Conservation (phyloP, 2,329 filamentous ascomycete species). For the Diaporthe caulivora region DNA sequence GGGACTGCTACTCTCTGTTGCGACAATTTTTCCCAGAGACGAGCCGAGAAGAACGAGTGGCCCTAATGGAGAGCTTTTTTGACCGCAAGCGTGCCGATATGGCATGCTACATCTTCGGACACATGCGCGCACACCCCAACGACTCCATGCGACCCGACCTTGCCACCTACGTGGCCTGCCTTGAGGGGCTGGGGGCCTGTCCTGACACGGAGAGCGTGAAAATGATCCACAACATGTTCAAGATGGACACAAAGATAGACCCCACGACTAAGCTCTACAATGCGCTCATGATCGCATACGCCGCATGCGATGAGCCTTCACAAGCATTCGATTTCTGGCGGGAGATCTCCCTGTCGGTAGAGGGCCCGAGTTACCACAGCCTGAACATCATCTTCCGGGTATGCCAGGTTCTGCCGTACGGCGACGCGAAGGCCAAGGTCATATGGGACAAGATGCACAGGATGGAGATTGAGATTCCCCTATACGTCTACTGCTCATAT, state of each 20-base stretch:
- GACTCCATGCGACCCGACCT: constrained; percentile 73
- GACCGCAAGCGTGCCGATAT: constrained; percentile 83
- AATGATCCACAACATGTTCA: constrained; percentile 91
- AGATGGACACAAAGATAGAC: constrained; percentile 87
- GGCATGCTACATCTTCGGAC: constrained; percentile 87
- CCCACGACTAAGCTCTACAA: constrained; percentile 83
- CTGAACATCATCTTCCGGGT: constrained; percentile 85
- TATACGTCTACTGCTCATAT: constrained; percentile 81
- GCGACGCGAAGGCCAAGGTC: constrained; percentile 71
- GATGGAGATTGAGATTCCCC: constrained; percentile 84
- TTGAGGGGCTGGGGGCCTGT: constrained; percentile 78
- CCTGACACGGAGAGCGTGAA: constrained; percentile 75
- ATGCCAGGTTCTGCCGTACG: constrained; percentile 73
- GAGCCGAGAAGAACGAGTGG: constrained; percentile 72
- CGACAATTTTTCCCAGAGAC: constrained; percentile 76
- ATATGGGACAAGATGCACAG: constrained; percentile 79
- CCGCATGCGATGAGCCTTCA: constrained; percentile 73
- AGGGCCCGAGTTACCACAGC: constrained; percentile 87
- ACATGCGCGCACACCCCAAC: constrained; percentile 87
- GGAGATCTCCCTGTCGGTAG: constrained; percentile 83
- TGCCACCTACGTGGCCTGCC: constrained; percentile 82
- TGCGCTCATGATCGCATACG: constrained; percentile 88
- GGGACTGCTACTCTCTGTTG: constrained; percentile 76
- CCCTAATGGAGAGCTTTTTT: constrained; percentile 88
- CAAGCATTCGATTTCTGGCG: constrained; percentile 85